Evolutionary conservation across 768 basidiomycete genomes (phyloP), one percentile per base, ranked within the genome.

Genomic region (Lyophyllum shimeji): DNA sequence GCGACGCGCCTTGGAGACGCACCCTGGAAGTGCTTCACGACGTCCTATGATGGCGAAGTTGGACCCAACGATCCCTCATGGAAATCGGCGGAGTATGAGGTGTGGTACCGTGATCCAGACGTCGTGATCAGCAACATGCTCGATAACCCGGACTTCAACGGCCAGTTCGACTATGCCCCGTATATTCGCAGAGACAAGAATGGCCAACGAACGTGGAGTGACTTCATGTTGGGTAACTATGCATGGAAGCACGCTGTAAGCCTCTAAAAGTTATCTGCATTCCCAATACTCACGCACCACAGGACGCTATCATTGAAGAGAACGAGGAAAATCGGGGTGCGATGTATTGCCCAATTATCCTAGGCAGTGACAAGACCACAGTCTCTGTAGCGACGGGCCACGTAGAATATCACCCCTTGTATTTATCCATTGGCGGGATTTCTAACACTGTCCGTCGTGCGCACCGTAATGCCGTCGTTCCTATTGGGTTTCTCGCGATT

Each of bases 171-270:
- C 43, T 57, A 58, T 23, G 50, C 57, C 7, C 71, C 71, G 29
- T 29, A 29, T 13, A 0, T 70, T 59, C 52, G 53, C 62, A 17
- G 59, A 67, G 65, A 60, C 7, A 25, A 42, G 0, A 37, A 57
- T 3, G 66, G 65, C 0, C 49, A 64, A 37, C 55, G 65, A 0
- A 55, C 47, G 0, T 69, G 63, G 60, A 50, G 42, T 17, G 63
- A 76, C 43, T 61, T 75, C 8, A 73, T 76, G 70, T 73, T 71
- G 0, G 71, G 66, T 0, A 67, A 69, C 39, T 76, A 60, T 48
- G 63, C 66, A 0, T 76, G 65, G 67, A 53, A 57, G 7, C 68
- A 72, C 50, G 64, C 62, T 0, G 61, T 66, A 46, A 1, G 54
- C 57, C 31, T 20, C 45, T 54, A 39, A 13, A 24, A 12, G 23